Base-by-base conservation (phyloP, 805 yeast species). In the Candida chilensis region DNA sequence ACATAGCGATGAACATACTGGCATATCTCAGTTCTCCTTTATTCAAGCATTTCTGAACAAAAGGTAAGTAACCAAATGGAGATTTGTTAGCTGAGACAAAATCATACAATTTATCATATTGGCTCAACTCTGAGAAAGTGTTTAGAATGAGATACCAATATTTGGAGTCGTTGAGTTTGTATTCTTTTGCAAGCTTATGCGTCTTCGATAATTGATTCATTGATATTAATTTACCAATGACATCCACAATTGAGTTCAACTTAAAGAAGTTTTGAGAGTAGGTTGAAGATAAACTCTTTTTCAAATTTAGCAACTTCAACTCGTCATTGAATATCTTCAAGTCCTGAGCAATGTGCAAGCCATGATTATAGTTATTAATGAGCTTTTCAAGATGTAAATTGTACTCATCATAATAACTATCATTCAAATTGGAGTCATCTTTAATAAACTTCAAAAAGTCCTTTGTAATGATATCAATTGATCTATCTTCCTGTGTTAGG, bases 61-160 rank as follows among this genome's bases (percentile, higher is more conserved):
- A 76, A 1, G 80, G 76, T 36, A 64, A 66, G 35, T 78, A 78
- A 0, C 90, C 87, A 25, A 86, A 81, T 0, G 84, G 81, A 0
- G 92, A 73, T 37, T 72, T 78, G 27, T 58, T 62, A 2, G 52
- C 46, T 3, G 55, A 60, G 0, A 77, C 69, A 42, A 75, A 67
- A 18, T 70, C 67, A 38, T 63, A 66, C 18, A 84, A 47, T 22
- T 69, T 73, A 13, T 71, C 75, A 56, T 74, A 78, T 26, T 71
- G 70, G 5, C 69, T 61, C 2, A 62, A 42, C 4, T 59, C 50
- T 1, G 74, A 59, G 19, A 70, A 57, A 1, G 63, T 60, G 11
- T 68, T 64, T 16, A 82, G 48, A 19, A 71, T 68, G 11, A 71
- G 50, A 51, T 69, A 68, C 50, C 77, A 71, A 36, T 64, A 65